Conservation (phyloP, 2,329 filamentous ascomycete species). For the Aspergillus neoniger region DNA sequence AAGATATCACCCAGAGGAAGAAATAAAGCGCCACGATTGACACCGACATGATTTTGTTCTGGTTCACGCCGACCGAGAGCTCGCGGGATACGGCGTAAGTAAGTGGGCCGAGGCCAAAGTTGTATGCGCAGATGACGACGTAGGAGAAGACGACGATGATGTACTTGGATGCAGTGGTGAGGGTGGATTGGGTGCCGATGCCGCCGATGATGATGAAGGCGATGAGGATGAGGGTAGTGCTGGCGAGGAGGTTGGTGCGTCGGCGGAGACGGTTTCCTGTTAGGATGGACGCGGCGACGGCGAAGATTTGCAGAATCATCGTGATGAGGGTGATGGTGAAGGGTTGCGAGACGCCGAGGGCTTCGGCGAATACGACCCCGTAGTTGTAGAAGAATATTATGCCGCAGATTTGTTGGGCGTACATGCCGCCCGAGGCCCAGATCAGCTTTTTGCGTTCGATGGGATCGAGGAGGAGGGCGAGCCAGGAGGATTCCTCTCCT, state of each 20-base stretch:
- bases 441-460: conserved; percentile 52
- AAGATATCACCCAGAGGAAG: conserved; percentile 35
- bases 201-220: conserved; percentile 48
- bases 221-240: conserved; percentile 42
- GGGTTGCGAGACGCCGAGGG: conserved; percentile 46
- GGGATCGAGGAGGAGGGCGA: conserved; percentile 45
- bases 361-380: conserved; percentile 47
- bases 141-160: conserved; percentile 47
- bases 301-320: conserved; percentile 48
- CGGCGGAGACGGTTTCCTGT: conserved; percentile 45
- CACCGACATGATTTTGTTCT: conserved; percentile 50
- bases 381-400: conserved; percentile 53
- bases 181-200: conserved; percentile 36
- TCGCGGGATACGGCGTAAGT: conserved; percentile 49
- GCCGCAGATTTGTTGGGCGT: conserved; percentile 54
- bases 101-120: conserved; percentile 49
- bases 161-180: conserved; percentile 19
- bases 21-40: conserved; percentile 48
- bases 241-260: conserved; percentile 43
- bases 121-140: conserved; percentile 49
- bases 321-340: conserved; percentile 48
- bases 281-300: conserved; percentile 43
- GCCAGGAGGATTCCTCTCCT: conserved; percentile 41
- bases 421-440: conserved; percentile 47
- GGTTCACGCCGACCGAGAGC: conserved; percentile 52